Percentiles rank a stretch among this genome's conserved stretches.
These are phyloP conservation scores for Fragilaria crotonensis DNA, from an alignment of 108 stramenopile species.

Conservation along the genomic window DNA sequence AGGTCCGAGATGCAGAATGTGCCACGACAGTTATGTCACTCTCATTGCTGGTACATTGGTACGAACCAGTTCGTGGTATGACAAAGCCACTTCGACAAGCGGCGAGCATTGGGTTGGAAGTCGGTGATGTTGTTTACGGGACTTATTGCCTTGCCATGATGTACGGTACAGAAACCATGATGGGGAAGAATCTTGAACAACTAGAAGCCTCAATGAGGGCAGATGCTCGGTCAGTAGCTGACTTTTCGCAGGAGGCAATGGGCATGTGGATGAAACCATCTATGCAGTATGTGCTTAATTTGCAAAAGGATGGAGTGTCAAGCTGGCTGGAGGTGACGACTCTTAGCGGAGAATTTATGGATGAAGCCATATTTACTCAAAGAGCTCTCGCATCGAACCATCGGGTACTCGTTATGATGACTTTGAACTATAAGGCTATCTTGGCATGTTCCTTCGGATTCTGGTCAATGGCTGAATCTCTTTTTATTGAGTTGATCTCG, in stretches of 20 bases:
- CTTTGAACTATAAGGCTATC: background rate
- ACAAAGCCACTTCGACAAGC: background rate
- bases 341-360: background rate
- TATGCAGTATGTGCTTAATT: slow-evolving; percentile 1
- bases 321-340: background rate
- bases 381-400: background rate
- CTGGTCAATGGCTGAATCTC: background rate
- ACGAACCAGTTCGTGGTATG: background rate
- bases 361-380: background rate
- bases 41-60: background rate
- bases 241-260: background rate
- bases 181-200: background rate
- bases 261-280: background rate
- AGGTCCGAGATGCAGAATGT: background rate
- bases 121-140: background rate
- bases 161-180: background rate
- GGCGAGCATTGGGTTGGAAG: background rate
- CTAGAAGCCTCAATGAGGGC: background rate
- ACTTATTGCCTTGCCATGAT: background rate
- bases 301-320: background rate
- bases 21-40: background rate
- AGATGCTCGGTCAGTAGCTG: background rate
- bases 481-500: background rate
- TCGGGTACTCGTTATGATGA: background rate
- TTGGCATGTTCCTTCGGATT: background rate